Evolutionary conservation across 805 yeast genomes (phyloP), one percentile per base, ranked within the genome.

Genomic region (Alloascoidea africana): DNA sequence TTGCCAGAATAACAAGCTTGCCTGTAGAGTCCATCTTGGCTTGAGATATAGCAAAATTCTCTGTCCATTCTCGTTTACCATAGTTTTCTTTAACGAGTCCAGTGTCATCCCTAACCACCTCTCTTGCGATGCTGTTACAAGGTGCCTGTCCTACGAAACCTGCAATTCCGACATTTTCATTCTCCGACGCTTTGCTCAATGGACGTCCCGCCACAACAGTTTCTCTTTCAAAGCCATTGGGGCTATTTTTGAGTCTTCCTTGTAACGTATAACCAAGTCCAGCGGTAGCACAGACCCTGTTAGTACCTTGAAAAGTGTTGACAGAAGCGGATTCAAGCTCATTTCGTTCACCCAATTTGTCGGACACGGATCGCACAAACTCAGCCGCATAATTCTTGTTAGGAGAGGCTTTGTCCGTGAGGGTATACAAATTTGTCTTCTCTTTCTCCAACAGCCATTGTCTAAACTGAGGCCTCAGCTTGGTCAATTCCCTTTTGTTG

Each of bases 161-260:
- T 5, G 19, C 34, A 14, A 27, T 3, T 30, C 14, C 11, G n/a
- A 27, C 18, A 6, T 17, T 14, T 13, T 27, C 4, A 11, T 14
- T 18, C 13, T 38, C 30, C 17, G 30, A 16, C 4, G 41, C 45
- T 23, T 42, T 37, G 39, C 62, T 62, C 36, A 70, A 59, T 35
- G 72, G 58, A 62, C 94, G 73, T 41, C 89, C 93, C 13, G 86
- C 82, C 14, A 71, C 73, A 33, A 77, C 63, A 38, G 59, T 59
- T 17, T 67, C 69, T 8, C 58, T 55, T 35, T 67, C 59, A 16
- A 73, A 56, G 36, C 94, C 94, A 48, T 76, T 72, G 16, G 93
- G 91, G 3, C 80, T 63, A 52, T 73, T 79, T 41, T 61, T 52
- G 30, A 84, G 58, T 52, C 84, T 68, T 4, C 94, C 94, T 41